phyloP scores from a whole-genome alignment of 2,329 filamentous ascomycete species.

The Hymenoscyphus infarciens region DNA sequence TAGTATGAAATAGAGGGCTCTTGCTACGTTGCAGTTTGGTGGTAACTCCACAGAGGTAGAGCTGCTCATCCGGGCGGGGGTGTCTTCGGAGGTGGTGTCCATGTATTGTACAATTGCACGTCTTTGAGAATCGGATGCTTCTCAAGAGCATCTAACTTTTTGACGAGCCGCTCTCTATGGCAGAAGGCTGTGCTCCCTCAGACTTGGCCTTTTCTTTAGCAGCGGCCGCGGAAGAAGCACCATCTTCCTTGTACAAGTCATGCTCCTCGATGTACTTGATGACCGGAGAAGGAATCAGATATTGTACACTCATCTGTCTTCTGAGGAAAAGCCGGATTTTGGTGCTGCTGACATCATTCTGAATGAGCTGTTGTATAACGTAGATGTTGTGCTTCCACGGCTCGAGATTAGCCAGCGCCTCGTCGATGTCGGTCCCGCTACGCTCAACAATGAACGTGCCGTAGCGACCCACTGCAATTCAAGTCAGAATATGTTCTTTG shows the following conservation, averaged over 20 bases:
- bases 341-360: constrained; percentile 78
- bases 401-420: constrained; percentile 10
- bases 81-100: background rate
- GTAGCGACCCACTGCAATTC: constrained; percentile 56
- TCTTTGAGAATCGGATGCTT: background rate
- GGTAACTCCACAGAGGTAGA: background rate
- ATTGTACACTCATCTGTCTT: constrained; percentile 78
- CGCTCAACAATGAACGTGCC: constrained; percentile 86
- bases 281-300: constrained; percentile 69
- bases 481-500: background rate
- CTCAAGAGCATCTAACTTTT: constrained; percentile 12
- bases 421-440: constrained; percentile 64
- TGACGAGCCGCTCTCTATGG: constrained; percentile 17
- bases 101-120: constrained; percentile 4
- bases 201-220: constrained; percentile 26
- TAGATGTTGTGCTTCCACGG: constrained; percentile 81
- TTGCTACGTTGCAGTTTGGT: background rate
- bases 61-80: background rate
- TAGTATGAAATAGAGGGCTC: background rate
- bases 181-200: constrained; percentile 20
- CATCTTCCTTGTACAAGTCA: constrained; percentile 56
- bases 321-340: constrained; percentile 79
- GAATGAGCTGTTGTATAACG: constrained; percentile 83
- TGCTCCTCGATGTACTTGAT: constrained; percentile 71
- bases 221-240: constrained; percentile 15